Percentiles rank a stretch among this genome's conserved stretches.
phyloP scores from a whole-genome alignment of 192 early-diverging fungal species.

The Entomortierella parvispora region DNA sequence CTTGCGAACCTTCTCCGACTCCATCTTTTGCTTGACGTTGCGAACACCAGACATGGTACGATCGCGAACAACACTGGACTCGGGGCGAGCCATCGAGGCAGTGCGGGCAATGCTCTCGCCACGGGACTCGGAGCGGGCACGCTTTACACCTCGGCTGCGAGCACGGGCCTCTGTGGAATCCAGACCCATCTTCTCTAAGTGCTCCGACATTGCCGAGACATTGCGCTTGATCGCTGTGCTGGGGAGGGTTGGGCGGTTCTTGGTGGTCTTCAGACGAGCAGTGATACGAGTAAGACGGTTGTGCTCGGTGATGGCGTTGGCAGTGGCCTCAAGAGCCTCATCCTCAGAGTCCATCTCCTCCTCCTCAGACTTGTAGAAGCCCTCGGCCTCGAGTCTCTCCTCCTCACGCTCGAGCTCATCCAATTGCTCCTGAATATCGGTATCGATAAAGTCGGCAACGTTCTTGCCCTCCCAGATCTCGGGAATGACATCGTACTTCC shows the following conservation, averaged over 20 bases:
- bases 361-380: constrained; percentile 87
- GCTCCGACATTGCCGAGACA: constrained; percentile 71
- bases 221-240: constrained; percentile 63
- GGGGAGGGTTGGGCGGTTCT: constrained; percentile 75
- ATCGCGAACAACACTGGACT: constrained; percentile 65
- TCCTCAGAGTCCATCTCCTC: constrained; percentile 87
- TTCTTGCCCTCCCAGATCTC: constrained; percentile 99
- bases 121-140: constrained; percentile 77
- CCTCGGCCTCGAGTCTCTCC: constrained; percentile 92
- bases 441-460: constrained; percentile 97
- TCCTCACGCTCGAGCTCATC: constrained; percentile 97
- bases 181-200: constrained; percentile 80
- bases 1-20: constrained; percentile 82
- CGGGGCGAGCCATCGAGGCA: constrained; percentile 68
- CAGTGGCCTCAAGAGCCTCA: constrained; percentile 77
- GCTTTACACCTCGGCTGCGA: constrained; percentile 75
- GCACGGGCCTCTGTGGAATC: constrained; percentile 71
- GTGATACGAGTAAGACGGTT: constrained; percentile 84
- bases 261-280: constrained; percentile 84
- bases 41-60: constrained; percentile 83
- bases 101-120: constrained; percentile 73
- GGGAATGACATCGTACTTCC: constrained; percentile 98
- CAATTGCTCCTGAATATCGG: constrained; percentile 96
- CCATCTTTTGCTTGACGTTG: constrained; percentile 63
- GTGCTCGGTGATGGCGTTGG: constrained; percentile 84